Conservation (phyloP, 805 yeast genomes). For the Wickerhamomyces canadensis region DNA sequence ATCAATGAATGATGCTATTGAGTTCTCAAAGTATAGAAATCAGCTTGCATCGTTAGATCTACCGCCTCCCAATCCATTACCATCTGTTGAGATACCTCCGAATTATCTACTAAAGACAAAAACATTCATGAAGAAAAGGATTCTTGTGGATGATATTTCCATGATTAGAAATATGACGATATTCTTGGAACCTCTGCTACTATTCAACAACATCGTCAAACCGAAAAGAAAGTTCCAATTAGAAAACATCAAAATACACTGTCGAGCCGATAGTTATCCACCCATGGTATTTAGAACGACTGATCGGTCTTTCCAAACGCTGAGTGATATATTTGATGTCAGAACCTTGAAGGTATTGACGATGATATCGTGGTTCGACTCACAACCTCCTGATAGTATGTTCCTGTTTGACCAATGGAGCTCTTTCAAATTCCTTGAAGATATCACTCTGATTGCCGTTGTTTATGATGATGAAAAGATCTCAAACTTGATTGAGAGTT, state of each 20-base stretch:
- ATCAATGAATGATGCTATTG: slow-evolving; percentile 29
- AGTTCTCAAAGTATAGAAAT: slow-evolving; percentile 21
- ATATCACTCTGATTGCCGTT: slow-evolving; percentile 36
- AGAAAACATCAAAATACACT: slow-evolving; percentile 33
- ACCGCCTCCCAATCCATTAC: slow-evolving; percentile 32
- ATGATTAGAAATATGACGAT: slow-evolving; percentile 26
- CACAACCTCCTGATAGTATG: slow-evolving; percentile 26
- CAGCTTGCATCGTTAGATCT: slow-evolving; percentile 18
- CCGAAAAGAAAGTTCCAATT: slow-evolving; percentile 27
- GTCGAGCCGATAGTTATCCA: slow-evolving; percentile 35
- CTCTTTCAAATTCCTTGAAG: slow-evolving; percentile 31
- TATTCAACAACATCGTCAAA: slow-evolving; percentile 28
- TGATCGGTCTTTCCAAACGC: slow-evolving; percentile 17
- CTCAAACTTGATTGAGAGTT: slow-evolving; percentile 27
- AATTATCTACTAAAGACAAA: slow-evolving; percentile 28
- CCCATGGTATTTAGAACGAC: slow-evolving; percentile 22
- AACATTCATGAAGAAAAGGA: slow-evolving; percentile 22
- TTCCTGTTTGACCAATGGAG: slow-evolving; percentile 32
- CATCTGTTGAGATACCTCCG: slow-evolving; percentile 24
- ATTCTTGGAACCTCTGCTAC: slow-evolving; percentile 33
- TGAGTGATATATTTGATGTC: slow-evolving; percentile 33
- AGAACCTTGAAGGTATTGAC: slow-evolving; percentile 31
- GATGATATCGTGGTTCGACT: slow-evolving; percentile 38
- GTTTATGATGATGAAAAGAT: slow-evolving; percentile 26
- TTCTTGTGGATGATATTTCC: slow-evolving; percentile 9